A percentile compares a stretch with the other conserved stretches of the same genome.
phyloP scores from a whole-genome alignment of 1,139 yeast species.

The Taphrina betulina region DNA sequence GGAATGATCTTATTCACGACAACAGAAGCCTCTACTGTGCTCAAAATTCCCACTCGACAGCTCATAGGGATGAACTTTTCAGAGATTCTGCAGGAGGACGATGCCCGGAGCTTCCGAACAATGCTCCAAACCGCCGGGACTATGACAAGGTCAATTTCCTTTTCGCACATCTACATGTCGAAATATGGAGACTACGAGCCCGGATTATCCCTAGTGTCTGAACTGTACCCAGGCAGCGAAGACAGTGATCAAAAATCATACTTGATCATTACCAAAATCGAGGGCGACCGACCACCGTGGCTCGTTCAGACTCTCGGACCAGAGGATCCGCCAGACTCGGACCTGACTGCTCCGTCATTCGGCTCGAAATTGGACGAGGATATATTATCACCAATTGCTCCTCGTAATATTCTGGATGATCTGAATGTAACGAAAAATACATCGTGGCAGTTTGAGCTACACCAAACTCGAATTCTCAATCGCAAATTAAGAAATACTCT shows the following conservation, averaged over 20 bases:
- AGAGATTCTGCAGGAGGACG: neutral
- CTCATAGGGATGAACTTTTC: slow-evolving; percentile 1
- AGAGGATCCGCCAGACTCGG: neutral
- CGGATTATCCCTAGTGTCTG: too few species aligned
- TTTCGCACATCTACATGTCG: too few species aligned
- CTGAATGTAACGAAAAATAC: slow-evolving; percentile 31
- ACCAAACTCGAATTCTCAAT: slow-evolving; percentile 32
- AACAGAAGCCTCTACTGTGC: neutral
- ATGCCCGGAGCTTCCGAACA: neutral
- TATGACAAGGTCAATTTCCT: too few species aligned
- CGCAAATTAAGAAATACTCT: too few species aligned
- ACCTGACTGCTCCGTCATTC: neutral
- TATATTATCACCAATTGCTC: neutral
- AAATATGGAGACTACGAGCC: too few species aligned
- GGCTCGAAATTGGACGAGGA: neutral
- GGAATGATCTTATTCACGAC: slow-evolving; percentile 33
- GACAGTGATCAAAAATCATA: too few species aligned
- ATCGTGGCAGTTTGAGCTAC: slow-evolving; percentile 36
- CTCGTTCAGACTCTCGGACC: neutral
- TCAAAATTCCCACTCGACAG: slow-evolving; percentile 15
- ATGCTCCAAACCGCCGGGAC: too few species aligned
- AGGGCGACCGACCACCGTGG: neutral
- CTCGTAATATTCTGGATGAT: slow-evolving; percentile 31
- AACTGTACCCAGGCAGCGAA: too few species aligned
- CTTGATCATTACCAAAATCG: neutral